These are phyloP conservation scores for Ophiocordyceps australis DNA, from an alignment of 2,329 filamentous ascomycete species.

Conservation along the genomic window DNA sequence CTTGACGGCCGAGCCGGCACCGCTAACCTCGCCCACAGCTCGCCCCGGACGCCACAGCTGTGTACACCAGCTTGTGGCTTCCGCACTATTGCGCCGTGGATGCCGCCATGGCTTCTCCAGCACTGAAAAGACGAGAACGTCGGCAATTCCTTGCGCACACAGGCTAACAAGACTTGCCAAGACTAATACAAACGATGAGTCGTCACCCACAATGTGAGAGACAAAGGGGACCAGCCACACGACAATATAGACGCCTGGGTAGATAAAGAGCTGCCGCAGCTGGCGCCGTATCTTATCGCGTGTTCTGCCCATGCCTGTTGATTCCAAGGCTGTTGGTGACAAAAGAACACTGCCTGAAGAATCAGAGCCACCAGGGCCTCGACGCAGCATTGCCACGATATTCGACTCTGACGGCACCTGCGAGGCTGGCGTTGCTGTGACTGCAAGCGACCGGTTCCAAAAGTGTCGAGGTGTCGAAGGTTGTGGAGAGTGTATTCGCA, in stretches of 20 bases:
- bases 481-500: too few species aligned
- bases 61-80: background rate
- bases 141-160: conserved; percentile 46
- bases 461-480: too few species aligned
- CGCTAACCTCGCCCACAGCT: conserved; percentile 1
- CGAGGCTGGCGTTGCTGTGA: background rate
- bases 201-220: conserved; percentile 30
- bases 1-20: conserved; percentile 2
- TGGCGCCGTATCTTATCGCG: conserved; percentile 46
- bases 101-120: conserved; percentile 52
- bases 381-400: conserved; percentile 7
- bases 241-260: conserved; percentile 52
- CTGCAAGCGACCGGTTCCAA: background rate
- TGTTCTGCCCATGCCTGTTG: conserved; percentile 14
- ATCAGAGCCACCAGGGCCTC: conserved; percentile 5
- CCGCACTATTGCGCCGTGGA: conserved; percentile 2
- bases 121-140: conserved; percentile 48
- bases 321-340: conserved; percentile 6
- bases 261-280: conserved; percentile 56
- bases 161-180: conserved; percentile 38
- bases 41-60: background rate
- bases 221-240: conserved; percentile 60
- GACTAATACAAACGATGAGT: conserved; percentile 32
- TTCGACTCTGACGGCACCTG: conserved; percentile 7
- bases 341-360: conserved; percentile 3